Evolutionary conservation across 345 rosid species (phyloP).

Genomic region (Punica granatum): DNA sequence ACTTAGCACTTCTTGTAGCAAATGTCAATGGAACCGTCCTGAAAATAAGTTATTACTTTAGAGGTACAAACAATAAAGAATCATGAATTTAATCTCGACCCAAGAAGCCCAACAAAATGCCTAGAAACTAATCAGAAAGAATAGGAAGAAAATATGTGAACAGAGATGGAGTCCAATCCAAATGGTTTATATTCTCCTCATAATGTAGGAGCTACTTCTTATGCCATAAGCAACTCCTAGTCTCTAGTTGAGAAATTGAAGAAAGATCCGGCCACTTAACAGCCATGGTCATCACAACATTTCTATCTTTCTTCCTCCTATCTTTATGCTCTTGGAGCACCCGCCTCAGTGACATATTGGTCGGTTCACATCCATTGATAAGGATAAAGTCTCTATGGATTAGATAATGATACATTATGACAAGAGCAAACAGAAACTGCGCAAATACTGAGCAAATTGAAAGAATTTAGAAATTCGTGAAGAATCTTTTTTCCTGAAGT

Average conservation of each 20-base stretch:
- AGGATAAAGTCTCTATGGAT: conserved; percentile 79
- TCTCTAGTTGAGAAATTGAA: conserved; percentile 64
- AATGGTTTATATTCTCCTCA: conserved; percentile 61
- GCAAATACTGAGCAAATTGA: neutral
- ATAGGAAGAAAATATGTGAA: neutral
- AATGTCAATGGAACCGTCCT: conserved; percentile 90
- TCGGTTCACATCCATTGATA: conserved; percentile 88
- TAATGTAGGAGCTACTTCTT: conserved; percentile 80
- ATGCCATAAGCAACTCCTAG: conserved; percentile 79
- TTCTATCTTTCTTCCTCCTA: conserved; percentile 72
- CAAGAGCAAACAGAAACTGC: neutral
- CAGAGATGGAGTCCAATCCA: conserved; percentile 50
- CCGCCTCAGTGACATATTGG: conserved; percentile 77
- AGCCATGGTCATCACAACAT: conserved; percentile 95
- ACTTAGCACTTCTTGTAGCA: conserved; percentile 85
- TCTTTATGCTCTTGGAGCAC: conserved; percentile 81
- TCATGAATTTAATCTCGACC: neutral
- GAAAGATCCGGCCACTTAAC: conserved; percentile 70
- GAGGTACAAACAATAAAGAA: no score
- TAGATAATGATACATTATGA: no score
- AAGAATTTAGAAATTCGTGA: neutral
- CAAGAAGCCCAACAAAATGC: neutral
- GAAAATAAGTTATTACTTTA: no score
- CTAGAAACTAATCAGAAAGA: neutral
- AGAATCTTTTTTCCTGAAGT: neutral